Conservation (phyloP, 108 stramenopile species). For the Discostella stelligeroides region DNA sequence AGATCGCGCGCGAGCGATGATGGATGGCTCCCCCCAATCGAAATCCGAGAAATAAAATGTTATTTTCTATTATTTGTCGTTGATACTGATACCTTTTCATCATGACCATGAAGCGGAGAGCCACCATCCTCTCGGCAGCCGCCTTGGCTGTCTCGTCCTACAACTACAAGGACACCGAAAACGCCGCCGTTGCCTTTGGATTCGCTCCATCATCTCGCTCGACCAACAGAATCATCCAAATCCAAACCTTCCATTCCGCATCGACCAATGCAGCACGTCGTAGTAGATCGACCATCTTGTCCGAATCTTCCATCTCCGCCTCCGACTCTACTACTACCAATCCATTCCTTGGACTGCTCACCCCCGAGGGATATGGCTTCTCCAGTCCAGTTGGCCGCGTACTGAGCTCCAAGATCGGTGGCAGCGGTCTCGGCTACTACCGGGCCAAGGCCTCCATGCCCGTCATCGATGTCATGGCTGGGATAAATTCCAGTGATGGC, state of each 20-base stretch:
- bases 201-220: background rate
- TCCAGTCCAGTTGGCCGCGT: conserved; percentile 64
- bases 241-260: background rate
- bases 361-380: conserved; percentile 86
- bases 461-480: conserved; percentile 82
- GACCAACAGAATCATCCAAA: background rate
- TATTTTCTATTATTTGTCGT: too few relatives aligned
- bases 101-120: conserved; percentile 16
- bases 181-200: conserved; percentile 4
- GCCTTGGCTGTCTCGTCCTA: conserved; percentile 9
- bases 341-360: conserved; percentile 37
- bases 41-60: too few relatives aligned
- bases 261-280: too few relatives aligned
- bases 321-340: conserved; percentile 25
- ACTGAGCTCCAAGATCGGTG: conserved; percentile 46
- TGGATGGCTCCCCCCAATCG: too few relatives aligned
- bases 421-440: conserved; percentile 53
- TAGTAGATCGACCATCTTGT: background rate
- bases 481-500: conserved; percentile 54
- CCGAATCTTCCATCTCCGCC: background rate
- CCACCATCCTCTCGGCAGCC: conserved; percentile 27
- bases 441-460: conserved; percentile 59
- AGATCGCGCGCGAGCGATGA: too few relatives aligned
- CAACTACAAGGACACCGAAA: background rate
- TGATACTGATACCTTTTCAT: background rate